Base-by-base conservation (phyloP, 495 filamentous ascomycete genomes). In the Corynascus novoguineensis region DNA sequence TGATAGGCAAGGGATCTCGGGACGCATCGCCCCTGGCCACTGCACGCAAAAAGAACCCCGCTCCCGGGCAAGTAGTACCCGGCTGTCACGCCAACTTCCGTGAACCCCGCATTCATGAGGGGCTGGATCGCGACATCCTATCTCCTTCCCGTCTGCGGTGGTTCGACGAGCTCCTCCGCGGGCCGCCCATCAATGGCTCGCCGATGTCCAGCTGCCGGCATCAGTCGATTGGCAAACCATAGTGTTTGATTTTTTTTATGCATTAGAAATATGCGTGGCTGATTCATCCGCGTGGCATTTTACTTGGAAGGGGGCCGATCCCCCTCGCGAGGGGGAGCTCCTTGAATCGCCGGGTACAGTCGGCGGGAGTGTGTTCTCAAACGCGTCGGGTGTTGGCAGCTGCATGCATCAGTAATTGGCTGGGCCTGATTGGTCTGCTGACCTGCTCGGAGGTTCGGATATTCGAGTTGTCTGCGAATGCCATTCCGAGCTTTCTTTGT, bases 71-170 rank as follows among this genome's bases (percentile, higher is more conserved):
- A 28, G 50, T 27, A 38, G 34, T 41, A 29, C 50, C 50, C n/a
- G n/a, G 50, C 50, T 14, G 50, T 22, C 38, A 44, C 19, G 25
- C 38, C 27, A 37, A 56, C 53, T 44, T 44, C 53, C 19, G 25
- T 28, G 17, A 37, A 56, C 53, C 53, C 53, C 53, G 53, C 53
- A 56, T 46, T 29, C 38, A 34, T 55, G 53, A 55, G 53, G 53
- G 53, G 53, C 42, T 19, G 41, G 28, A 48, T 48, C 40, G 42
- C 53, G 42, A 48, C 53, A 47, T 53, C 50, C 50, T n/a, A 24
- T 38, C 31, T 25, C 24, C 28, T 6, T 55, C 41, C 41, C 40
- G 28, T 12, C 3, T 29, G 28, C 11, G 24, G 41, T 46, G 52
- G 41, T 55, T 45, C 51, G 41, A 54, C 40, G 11, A 24, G 4